A percentile compares a stretch with the other conserved stretches of the same genome.
Conservation (phyloP, 2,329 filamentous ascomycete genomes). For the Diatrype stigma region DNA sequence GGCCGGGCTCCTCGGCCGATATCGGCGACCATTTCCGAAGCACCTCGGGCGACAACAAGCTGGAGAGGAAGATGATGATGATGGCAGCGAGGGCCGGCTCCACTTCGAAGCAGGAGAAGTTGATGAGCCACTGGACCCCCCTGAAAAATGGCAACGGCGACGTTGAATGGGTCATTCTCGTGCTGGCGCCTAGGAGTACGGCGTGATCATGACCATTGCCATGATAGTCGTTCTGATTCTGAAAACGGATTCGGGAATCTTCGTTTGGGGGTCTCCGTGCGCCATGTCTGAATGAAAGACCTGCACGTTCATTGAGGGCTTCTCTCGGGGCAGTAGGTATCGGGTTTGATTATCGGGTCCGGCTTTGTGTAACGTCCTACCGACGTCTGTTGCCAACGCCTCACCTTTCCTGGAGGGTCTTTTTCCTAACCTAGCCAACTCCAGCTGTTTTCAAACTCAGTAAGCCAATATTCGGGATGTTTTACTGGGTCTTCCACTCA, state of each 20-base stretch:
- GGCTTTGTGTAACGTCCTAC: no score
- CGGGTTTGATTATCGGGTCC: no score
- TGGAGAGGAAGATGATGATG: conserved; percentile 16
- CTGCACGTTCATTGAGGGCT: no score
- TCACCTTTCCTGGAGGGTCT: no score
- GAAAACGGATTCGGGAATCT: background rate
- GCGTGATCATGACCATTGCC: background rate
- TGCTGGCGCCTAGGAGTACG: conserved; percentile 20
- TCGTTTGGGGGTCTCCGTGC: no score
- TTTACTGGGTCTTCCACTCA: no score
- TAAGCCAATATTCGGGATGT: no score
- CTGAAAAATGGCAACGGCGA: conserved; percentile 28
- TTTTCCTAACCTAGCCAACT: no score
- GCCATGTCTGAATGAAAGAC: no score
- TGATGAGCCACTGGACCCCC: conserved; percentile 32
- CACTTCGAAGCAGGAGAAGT: conserved; percentile 13
- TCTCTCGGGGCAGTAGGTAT: no score
- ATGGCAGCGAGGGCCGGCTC: background rate
- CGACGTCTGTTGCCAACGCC: no score
- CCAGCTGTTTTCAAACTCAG: no score
- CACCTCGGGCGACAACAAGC: background rate
- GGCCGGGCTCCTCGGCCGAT: conserved; percentile 1
- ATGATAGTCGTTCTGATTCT: background rate
- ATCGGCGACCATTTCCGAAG: background rate
- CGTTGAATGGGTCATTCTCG: conserved; percentile 30